Base-by-base conservation (phyloP, 2,329 filamentous ascomycete genomes). In the Penicillium fuscoglaucum region DNA sequence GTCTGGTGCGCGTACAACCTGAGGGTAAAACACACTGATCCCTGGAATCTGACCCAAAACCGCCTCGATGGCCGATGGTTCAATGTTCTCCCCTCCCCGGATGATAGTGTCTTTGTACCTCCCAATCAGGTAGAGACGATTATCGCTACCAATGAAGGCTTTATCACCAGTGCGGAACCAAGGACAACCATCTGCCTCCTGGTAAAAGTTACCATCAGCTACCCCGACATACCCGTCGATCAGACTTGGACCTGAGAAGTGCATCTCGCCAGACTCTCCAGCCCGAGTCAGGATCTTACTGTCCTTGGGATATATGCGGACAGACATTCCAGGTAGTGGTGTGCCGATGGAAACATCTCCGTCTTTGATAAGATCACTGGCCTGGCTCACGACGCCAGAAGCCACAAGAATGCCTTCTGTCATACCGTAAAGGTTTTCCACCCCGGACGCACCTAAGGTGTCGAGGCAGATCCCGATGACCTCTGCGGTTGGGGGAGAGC, bases 81-180 rank as follows among this genome's bases (percentile, higher is more conserved):
- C 59, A 46, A 65, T 62, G 37, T 65, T 65, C 49, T 65, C 61
- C 0, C 63, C 63, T 19, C 61, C 63, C 6, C 63, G 59, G 10
- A 65, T 62, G n/a, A 65, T 65, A 3, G 55, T 62, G 19, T 65
- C 63, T 50, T 63, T 63, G 39, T 60, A 63, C 21, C 63, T 55
- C 0, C 63, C 63, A 40, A 65, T 39, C 10, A 65, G 47, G 35
- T 65, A 65, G 8, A 63, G 47, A 10, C 49, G 61, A 49, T 55
- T 41, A 28, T 63, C 59, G 7, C 19, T 46, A 19, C 55, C 59
- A 33, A 65, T 54, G 43, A 61, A 51, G 2, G 55, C 63, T 48
- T 63, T 58, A 43, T 65, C 63, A 7, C 63, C 63, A 28, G 59
- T 63, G 49, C 54, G 29, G 31, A 65, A 63, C 63, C 63, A 65